Evolutionary conservation across 495 filamentous ascomycete genomes (phyloP).

Genomic region (Bacidia gigantensis): DNA sequence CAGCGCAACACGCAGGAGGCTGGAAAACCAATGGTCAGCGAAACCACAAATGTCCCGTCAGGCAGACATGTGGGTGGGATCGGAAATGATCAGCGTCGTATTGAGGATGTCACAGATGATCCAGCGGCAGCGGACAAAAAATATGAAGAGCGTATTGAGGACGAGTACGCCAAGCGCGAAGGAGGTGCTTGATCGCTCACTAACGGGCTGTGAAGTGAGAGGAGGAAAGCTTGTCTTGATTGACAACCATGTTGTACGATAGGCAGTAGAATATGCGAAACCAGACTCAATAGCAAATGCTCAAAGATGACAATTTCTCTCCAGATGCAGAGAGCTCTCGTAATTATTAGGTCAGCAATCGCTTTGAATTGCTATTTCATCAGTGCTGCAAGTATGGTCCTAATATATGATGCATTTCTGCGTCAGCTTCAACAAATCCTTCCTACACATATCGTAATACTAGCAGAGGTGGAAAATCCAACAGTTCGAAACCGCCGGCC

Average conservation of each 20-base stretch:
- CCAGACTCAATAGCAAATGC: neutral
- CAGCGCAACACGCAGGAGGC: constrained; percentile 15
- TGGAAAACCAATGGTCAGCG: constrained; percentile 11
- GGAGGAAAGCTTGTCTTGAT: neutral
- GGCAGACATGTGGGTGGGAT: constrained; percentile 10
- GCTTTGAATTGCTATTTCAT: too few relatives aligned
- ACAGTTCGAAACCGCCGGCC: neutral
- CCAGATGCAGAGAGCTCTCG: too few relatives aligned
- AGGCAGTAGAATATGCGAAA: neutral
- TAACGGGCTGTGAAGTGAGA: neutral
- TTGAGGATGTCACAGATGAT: constrained; percentile 10
- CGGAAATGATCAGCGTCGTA: neutral
- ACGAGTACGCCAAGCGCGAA: constrained; percentile 29
- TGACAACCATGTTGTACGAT: neutral
- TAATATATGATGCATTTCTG: too few relatives aligned
- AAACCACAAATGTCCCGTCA: constrained; percentile 10
- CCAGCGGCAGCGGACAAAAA: constrained; percentile 7
- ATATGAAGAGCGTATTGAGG: constrained; percentile 22
- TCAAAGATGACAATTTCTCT: neutral
- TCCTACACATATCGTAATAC: too few relatives aligned
- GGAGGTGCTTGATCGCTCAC: constrained; percentile 19
- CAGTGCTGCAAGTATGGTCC: too few relatives aligned
- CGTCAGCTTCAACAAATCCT: too few relatives aligned
- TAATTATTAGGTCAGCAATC: too few relatives aligned
- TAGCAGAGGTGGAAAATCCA: too few relatives aligned